phyloP scores from a whole-genome alignment of 129 eudicot species.

The Dittrichia graveolens region DNA sequence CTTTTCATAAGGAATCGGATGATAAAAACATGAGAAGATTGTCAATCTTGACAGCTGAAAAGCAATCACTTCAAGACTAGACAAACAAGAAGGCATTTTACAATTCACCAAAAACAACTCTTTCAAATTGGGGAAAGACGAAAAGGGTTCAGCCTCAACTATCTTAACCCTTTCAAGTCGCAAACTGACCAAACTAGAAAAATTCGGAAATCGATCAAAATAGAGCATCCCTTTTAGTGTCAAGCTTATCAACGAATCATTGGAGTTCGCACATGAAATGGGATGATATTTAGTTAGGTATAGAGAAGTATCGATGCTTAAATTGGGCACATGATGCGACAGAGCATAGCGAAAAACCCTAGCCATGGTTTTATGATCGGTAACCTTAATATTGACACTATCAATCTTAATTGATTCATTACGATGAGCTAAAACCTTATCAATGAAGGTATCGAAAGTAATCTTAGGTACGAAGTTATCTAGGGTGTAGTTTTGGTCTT shows the following conservation, averaged over 20 bases:
- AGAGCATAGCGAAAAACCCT: conserved; percentile 27
- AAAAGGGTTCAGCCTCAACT: conserved; percentile 27
- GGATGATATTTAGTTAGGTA: conserved; percentile 14
- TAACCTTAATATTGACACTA: conserved; percentile 12
- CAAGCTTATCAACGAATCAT: conserved; percentile 23
- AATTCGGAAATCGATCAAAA: conserved; percentile 21
- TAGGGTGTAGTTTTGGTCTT: not conserved
- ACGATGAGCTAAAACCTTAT: conserved; percentile 19
- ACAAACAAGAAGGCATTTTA: conserved; percentile 8
- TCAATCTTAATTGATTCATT: conserved; percentile 15
- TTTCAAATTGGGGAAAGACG: conserved; percentile 33
- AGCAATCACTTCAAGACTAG: conserved; percentile 24
- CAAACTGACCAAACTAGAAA: conserved; percentile 15
- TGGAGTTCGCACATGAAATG: conserved; percentile 8
- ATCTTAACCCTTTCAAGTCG: conserved; percentile 27
- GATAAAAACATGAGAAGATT: conserved; percentile 13
- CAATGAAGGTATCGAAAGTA: conserved; percentile 20
- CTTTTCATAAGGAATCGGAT: not conserved
- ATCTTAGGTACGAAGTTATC: not conserved
- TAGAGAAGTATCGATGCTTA: conserved; percentile 31
- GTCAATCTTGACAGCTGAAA: conserved; percentile 17
- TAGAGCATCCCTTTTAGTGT: conserved; percentile 29
- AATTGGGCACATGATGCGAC: conserved; percentile 7
- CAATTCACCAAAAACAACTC: conserved; percentile 31
- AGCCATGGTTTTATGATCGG: conserved; percentile 21